A percentile compares a stretch with the other conserved stretches of the same genome.
Conservation (phyloP, 768 basidiomycete genomes). For the Vararia minispora region DNA sequence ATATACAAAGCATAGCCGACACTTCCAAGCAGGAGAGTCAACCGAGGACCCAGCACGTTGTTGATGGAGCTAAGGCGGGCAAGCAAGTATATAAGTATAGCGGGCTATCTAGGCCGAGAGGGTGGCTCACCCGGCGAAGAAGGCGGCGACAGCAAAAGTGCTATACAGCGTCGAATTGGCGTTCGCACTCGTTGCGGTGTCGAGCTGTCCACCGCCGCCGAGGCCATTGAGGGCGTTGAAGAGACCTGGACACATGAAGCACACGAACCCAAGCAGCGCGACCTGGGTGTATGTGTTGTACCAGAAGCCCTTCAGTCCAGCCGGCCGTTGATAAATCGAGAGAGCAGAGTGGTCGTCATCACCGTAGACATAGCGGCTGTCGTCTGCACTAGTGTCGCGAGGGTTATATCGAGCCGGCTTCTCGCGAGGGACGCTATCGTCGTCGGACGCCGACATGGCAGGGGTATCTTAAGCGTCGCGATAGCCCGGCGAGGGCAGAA, state of each 20-base stretch:
- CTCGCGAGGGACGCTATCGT: too few species aligned
- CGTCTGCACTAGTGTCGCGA: too few species aligned
- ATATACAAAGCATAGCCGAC: slow-evolving; percentile 70
- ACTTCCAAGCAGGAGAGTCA: slow-evolving; percentile 66
- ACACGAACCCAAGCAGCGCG: slow-evolving; percentile 56
- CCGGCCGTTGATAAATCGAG: slow-evolving; percentile 33
- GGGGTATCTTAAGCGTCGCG: too few species aligned
- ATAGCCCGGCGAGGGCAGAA: too few species aligned
- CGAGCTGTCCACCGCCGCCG: slow-evolving; percentile 69
- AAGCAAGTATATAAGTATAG: neutral
- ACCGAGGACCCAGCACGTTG: slow-evolving; percentile 67
- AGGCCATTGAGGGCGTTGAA: slow-evolving; percentile 76
- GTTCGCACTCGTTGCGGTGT: slow-evolving; percentile 55
- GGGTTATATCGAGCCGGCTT: too few species aligned
- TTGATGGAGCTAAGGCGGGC: slow-evolving; percentile 48
- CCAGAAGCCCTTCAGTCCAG: slow-evolving; percentile 44
- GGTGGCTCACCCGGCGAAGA: slow-evolving; percentile 48
- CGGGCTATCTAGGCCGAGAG: too few species aligned
- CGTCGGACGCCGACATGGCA: too few species aligned
- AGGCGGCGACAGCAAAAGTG: slow-evolving; percentile 47
- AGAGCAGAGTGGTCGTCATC: slow-evolving; percentile 7
- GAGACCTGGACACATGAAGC: slow-evolving; percentile 48
- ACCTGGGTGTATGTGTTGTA: slow-evolving; percentile 50
- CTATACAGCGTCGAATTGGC: slow-evolving; percentile 60
- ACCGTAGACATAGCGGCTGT: too few species aligned